Conservation (phyloP, 176 grass and related monocot species). For the Saccharum spontaneum region DNA sequence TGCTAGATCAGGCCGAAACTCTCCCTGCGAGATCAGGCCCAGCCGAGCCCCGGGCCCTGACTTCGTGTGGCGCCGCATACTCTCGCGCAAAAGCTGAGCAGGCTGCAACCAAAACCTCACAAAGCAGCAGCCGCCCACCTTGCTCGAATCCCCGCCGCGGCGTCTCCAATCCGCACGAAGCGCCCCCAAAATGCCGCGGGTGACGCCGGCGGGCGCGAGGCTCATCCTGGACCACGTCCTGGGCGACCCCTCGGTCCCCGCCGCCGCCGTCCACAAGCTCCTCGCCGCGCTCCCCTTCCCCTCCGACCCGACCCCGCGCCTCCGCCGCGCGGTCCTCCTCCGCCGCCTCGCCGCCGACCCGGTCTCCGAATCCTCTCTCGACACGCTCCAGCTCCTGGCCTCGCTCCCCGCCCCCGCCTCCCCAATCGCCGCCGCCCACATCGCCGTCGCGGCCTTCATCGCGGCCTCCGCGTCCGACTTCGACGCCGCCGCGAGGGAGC, state of each 20-base stretch:
- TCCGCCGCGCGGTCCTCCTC: constrained; percentile 33
- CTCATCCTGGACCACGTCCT: constrained; percentile 51
- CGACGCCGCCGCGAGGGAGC: constrained; percentile 28
- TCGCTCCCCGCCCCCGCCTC: background rate
- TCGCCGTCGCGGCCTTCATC: constrained; percentile 38
- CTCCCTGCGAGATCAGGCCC: too few relatives aligned
- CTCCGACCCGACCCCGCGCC: constrained; percentile 30
- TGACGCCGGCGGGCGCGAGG: constrained; percentile 30
- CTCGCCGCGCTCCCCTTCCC: constrained; percentile 39
- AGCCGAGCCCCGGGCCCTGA: too few relatives aligned
- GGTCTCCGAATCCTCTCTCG: constrained; percentile 34
- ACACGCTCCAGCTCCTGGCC: constrained; percentile 40
- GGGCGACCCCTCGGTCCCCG: constrained; percentile 24
- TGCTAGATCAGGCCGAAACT: too few relatives aligned
- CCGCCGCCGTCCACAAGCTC: background rate
- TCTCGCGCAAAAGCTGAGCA: too few relatives aligned
- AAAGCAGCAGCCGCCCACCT: too few relatives aligned
- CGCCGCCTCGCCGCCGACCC: constrained; percentile 45
- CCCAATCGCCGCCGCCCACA: constrained; percentile 5
- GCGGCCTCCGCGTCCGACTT: constrained; percentile 31
- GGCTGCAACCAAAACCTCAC: too few relatives aligned
- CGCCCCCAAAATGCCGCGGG: constrained; percentile 25
- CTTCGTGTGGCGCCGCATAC: too few relatives aligned
- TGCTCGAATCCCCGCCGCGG: background rate
- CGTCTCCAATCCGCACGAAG: constrained; percentile 1